Conservation (phyloP, 2,329 filamentous ascomycete genomes). For the Penicillium sp. region DNA sequence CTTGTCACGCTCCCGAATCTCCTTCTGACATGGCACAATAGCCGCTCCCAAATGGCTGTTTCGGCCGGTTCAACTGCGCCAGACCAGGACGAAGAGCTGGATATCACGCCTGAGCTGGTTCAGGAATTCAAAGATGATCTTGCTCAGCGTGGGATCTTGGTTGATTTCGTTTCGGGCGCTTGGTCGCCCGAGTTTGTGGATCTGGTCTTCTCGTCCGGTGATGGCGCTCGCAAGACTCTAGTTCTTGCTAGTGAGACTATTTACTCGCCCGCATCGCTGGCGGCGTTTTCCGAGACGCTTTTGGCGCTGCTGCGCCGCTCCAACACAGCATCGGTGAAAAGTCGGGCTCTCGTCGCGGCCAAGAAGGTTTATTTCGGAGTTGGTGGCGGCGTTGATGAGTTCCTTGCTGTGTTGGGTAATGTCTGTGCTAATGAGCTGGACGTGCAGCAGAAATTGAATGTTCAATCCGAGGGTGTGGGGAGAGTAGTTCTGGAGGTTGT, state of each 20-base stretch:
- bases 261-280: slow-evolving; percentile 50
- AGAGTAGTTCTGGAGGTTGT: slow-evolving; percentile 37
- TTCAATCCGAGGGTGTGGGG: slow-evolving; percentile 38
- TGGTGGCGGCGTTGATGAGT: slow-evolving; percentile 56
- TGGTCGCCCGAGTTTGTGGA: slow-evolving; percentile 47
- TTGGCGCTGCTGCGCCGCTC: slow-evolving; percentile 41
- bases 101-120: slow-evolving; percentile 44
- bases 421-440: slow-evolving; percentile 22
- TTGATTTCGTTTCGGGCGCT: slow-evolving; percentile 52
- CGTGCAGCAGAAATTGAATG: slow-evolving; percentile 29
- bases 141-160: slow-evolving; percentile 33
- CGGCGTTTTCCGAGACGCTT: slow-evolving; percentile 49
- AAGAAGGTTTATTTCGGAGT: slow-evolving; percentile 61
- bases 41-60: slow-evolving; percentile 10
- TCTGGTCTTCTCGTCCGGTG: slow-evolving; percentile 34
- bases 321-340: slow-evolving; percentile 11
- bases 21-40: slow-evolving; percentile 46
- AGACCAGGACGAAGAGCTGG: slow-evolving; percentile 33
- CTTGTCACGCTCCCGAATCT: slow-evolving; percentile 55
- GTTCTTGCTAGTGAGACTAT: slow-evolving; percentile 58
- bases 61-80: neutral
- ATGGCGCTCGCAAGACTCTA: slow-evolving; percentile 34
- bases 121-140: slow-evolving; percentile 41
- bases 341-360: slow-evolving; percentile 51
- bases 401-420: slow-evolving; percentile 33